Conservation (phyloP, 169 alveolate species). For the Babesia ovis region DNA sequence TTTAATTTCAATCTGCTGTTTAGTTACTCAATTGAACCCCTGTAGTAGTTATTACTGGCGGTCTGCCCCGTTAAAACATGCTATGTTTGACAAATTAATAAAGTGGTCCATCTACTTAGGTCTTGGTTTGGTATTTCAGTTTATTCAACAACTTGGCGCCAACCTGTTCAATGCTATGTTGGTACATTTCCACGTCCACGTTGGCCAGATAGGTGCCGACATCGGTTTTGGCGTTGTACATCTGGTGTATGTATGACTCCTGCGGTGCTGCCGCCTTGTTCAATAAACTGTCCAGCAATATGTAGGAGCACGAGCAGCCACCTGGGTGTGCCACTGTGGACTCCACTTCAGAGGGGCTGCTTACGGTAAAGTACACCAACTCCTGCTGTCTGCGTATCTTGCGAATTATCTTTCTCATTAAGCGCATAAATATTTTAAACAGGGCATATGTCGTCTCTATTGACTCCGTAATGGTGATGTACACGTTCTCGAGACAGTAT, state of each 20-base stretch:
- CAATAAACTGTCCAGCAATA: conserved; percentile 45
- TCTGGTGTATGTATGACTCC: conserved; percentile 48
- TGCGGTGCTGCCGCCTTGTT: conserved; percentile 40
- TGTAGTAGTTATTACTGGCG: too few relatives aligned
- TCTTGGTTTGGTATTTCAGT: neutral
- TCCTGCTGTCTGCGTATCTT: conserved; percentile 34
- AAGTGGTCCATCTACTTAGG: neutral
- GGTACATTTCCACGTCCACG: conserved; percentile 36
- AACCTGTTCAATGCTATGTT: conserved; percentile 22
- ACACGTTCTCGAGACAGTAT: conserved; percentile 55
- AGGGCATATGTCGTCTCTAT: conserved; percentile 32
- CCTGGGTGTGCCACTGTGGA: neutral
- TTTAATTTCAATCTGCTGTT: neutral
- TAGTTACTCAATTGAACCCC: too few relatives aligned
- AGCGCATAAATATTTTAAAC: neutral
- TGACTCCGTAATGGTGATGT: conserved; percentile 58
- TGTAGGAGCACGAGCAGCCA: conserved; percentile 33
- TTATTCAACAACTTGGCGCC: conserved; percentile 29
- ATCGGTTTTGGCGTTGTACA: conserved; percentile 53
- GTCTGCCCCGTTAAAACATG: too few relatives aligned
- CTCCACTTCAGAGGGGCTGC: neutral
- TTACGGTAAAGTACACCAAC: conserved; percentile 35
- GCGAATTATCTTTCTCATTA: neutral
- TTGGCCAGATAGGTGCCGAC: conserved; percentile 62
- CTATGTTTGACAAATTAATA: too few relatives aligned